Percentiles rank a stretch among this genome's conserved stretches.
phyloP scores from a whole-genome alignment of 2,329 filamentous ascomycete species.

The Aspergillus sp. region DNA sequence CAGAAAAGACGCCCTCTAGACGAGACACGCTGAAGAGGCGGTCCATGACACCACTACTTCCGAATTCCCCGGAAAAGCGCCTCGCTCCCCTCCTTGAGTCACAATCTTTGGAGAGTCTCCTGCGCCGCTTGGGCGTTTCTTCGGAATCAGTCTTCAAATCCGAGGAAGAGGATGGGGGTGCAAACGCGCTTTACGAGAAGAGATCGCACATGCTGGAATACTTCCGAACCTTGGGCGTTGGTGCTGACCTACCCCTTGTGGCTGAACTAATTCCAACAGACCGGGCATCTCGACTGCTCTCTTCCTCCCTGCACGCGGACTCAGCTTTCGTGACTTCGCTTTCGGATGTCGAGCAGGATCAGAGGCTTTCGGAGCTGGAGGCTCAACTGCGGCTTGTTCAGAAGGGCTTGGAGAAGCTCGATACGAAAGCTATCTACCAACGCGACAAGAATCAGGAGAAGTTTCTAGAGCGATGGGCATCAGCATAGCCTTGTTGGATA shows the following conservation, averaged over 20 bases:
- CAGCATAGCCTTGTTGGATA: not conserved
- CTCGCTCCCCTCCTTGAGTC: conserved; percentile 10
- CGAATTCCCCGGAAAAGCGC: conserved; percentile 10
- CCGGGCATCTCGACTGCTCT: conserved; percentile 24
- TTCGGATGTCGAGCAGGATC: conserved; percentile 19
- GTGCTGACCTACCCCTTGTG: conserved; percentile 24
- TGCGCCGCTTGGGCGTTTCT: conserved; percentile 28
- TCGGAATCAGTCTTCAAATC: conserved; percentile 19
- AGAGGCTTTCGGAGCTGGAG: conserved; percentile 23
- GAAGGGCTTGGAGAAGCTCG: conserved; percentile 25
- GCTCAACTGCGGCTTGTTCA: conserved; percentile 22
- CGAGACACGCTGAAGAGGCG: conserved; percentile 21
- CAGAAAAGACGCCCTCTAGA: conserved; percentile 15
- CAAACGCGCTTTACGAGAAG: conserved; percentile 21
- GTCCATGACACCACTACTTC: conserved; percentile 15
- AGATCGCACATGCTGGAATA: conserved; percentile 21
- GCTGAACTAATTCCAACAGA: conserved; percentile 24
- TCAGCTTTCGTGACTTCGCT: conserved; percentile 22
- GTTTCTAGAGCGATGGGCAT: conserved; percentile 29
- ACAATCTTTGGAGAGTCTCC: conserved; percentile 21
- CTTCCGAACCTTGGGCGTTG: conserved; percentile 18
- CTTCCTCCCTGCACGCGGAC: conserved; percentile 22
- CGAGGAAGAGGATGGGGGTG: conserved; percentile 11
- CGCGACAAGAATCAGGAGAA: conserved; percentile 22
- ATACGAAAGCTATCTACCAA: conserved; percentile 25